phyloP scores from a whole-genome alignment of 768 basidiomycete species.

The Leccinellum rugosiceps region DNA sequence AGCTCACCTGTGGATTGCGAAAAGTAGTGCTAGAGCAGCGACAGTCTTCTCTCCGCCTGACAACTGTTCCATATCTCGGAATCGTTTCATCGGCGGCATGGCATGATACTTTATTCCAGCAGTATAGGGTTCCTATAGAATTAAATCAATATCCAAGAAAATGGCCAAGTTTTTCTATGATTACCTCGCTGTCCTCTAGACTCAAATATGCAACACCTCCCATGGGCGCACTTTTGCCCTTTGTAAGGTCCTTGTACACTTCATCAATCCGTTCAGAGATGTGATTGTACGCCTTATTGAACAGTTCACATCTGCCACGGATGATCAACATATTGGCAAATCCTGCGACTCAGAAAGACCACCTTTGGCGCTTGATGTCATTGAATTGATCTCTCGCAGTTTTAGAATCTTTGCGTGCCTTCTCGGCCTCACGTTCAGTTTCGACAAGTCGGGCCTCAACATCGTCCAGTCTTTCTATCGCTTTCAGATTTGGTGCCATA shows the following conservation, averaged over 20 bases:
- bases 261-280: conserved; percentile 93
- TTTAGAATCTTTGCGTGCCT: conserved; percentile 87
- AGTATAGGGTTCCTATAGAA: conserved; percentile 69
- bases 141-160: conserved; percentile 1
- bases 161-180: conserved; percentile 28
- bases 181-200: conserved; percentile 92
- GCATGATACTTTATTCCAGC: conserved; percentile 97
- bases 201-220: conserved; percentile 96
- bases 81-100: conserved; percentile 99
- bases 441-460: conserved; percentile 81
- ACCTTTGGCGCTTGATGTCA: conserved; percentile 82
- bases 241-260: conserved; percentile 97
- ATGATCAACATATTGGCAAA: conserved; percentile 1
- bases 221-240: conserved; percentile 89
- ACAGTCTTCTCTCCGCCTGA: conserved; percentile 99
- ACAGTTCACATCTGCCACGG: conserved; percentile 61
- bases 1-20: conserved; percentile 88
- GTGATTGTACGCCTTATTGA: conserved; percentile 95
- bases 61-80: conserved; percentile 98
- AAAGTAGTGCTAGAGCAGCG: conserved; percentile 92
- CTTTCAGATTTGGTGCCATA: conserved; percentile 97
- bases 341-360: background rate
- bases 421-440: conserved; percentile 90
- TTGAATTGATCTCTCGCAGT: conserved; percentile 89
- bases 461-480: conserved; percentile 85